Evolutionary conservation across 129 eudicot genomes (phyloP), one percentile per base, ranked within the genome.

Genomic region (Flaveria trinervia): DNA sequence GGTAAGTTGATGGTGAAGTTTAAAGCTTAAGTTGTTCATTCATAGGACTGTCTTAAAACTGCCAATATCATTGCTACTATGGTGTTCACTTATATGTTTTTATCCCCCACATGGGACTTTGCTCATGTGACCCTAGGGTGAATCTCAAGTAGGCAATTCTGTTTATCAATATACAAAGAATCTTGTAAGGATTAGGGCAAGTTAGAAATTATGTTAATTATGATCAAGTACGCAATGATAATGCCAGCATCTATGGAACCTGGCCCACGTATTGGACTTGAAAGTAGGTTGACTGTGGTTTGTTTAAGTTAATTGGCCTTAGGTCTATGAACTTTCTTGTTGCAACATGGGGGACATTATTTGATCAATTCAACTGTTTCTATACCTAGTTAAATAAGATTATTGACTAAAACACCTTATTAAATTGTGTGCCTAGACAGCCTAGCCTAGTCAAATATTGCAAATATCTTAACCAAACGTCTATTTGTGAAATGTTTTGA

Each of bases 1-100:
- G 86, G 98, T 93, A 87, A 73, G 86, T 80, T 68, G 26, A 23
- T 16, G 7, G 50, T 22, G 22, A 26, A 36, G 3, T 50, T 77
- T 43, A 18, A 50, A 10, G 8, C 23, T 55, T 33, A 66, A 39
- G 30, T 18, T 44, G 66, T 13, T 62, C 4, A 25, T 74, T 55
- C 28, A 57, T 13, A 15, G 62, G 62, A 64, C 68, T 26, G 4
- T 71, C 41, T 71, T n/a, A 51, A 36, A 72, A 72, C 26, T 20
- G 16, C n/a, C 64, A 52, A 50, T 71, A 51, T 28, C 46, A 39
- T 16, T 39, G 26, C 15, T 15, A 39, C 15, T 11, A 0, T 41
- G 18, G 50, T 41, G 50, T 66, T 66, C 39, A 26, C 71, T n/a
- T 41, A 36, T n/a, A 41, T 41, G 50, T 41, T 39, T 26, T 8